phyloP scores from a whole-genome alignment of 176 grass and related monocot genomes.

The Ampelocalamus luodianensis region DNA sequence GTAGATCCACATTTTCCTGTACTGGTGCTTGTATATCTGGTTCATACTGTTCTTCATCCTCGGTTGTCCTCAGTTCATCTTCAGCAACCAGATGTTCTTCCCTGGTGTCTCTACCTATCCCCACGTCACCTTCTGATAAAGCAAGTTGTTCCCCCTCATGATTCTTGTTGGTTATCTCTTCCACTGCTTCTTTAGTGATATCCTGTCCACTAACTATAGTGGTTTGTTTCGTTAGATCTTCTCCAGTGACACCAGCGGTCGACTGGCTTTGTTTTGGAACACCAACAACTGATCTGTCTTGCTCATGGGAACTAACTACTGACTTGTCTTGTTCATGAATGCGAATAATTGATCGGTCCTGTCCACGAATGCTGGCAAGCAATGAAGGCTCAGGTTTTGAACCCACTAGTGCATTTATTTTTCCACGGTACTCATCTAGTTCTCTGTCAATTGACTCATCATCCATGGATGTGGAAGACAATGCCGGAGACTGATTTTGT shows the following conservation, averaged over 20 bases:
- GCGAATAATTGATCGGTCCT: background rate
- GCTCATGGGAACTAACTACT: conserved; percentile 7
- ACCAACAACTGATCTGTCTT: conserved; percentile 14
- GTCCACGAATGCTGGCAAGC: background rate
- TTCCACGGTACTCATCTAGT: conserved; percentile 48
- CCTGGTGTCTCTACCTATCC: background rate
- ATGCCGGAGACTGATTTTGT: conserved; percentile 16
- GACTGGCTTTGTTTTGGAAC: conserved; percentile 28
- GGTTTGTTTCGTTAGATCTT: background rate
- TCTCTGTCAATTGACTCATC: conserved; percentile 46
- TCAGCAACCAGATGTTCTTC: conserved; percentile 27
- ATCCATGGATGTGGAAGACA: conserved; percentile 31
- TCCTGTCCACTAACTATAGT: background rate
- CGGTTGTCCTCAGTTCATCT: conserved; percentile 19
- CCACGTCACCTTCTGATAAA: conserved; percentile 23
- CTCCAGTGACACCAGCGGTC: background rate
- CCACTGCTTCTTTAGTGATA: background rate
- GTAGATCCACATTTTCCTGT: conserved; percentile 46
- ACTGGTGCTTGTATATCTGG: background rate
- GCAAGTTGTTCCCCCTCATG: background rate
- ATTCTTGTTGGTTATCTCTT: background rate
- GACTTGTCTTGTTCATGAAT: conserved; percentile 22
- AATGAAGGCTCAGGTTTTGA: conserved; percentile 31
- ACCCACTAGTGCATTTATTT: conserved; percentile 46
- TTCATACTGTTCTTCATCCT: conserved; percentile 28